These are phyloP conservation scores for Podaxis rugospora DNA, from an alignment of 768 basidiomycete genomes.

Conservation along the genomic window DNA sequence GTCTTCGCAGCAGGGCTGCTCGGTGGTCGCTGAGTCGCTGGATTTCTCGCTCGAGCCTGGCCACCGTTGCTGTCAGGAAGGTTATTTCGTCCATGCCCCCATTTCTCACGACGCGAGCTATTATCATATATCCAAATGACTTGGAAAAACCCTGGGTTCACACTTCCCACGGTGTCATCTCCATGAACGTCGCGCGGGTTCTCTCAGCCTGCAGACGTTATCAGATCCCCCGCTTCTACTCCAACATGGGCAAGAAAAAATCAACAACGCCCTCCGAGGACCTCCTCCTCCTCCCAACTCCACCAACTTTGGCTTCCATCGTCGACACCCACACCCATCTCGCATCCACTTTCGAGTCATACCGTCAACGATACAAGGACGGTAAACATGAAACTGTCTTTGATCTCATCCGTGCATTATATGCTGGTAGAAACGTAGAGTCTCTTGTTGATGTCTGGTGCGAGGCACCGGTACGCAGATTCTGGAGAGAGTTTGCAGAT, in stretches of 20 bases:
- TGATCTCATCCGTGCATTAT: conserved; percentile 66
- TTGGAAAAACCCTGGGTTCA: background rate
- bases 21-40: background rate
- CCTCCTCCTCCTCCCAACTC: conserved; percentile 32
- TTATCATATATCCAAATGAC: no score
- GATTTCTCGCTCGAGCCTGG: background rate
- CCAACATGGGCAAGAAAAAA: conserved; percentile 22
- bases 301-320: conserved; percentile 36
- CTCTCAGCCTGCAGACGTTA: no score
- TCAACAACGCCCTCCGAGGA: conserved; percentile 32
- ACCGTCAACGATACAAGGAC: conserved; percentile 56
- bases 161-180: background rate
- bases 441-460: conserved; percentile 88
- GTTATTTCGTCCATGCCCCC: background rate
- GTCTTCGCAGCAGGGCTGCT: conserved; percentile 4
- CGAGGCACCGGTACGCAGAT: conserved; percentile 61
- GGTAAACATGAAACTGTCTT: conserved; percentile 46
- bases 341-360: conserved; percentile 65
- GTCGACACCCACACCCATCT: conserved; percentile 87
- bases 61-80: conserved; percentile 3
- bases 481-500: conserved; percentile 74
- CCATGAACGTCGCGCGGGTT: background rate
- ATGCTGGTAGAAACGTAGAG: conserved; percentile 50
- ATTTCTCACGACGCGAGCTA: no score
- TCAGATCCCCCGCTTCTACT: no score